These are phyloP conservation scores for Nyctanthes arbortristis DNA, from an alignment of 257 asterid species.

Conservation along the genomic window DNA sequence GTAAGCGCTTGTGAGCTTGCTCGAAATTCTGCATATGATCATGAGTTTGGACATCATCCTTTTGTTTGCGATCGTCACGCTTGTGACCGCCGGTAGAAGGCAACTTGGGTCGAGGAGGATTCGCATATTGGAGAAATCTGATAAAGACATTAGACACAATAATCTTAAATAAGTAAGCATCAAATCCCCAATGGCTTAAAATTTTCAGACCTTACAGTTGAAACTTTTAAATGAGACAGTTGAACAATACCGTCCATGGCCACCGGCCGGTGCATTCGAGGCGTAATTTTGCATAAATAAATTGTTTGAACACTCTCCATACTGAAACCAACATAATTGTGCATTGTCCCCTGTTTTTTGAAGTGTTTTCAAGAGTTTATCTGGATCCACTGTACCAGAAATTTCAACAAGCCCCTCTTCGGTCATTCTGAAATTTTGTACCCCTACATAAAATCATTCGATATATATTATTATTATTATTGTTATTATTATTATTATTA, in stretches of 20 bases:
- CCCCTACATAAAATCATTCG: slow-evolving; percentile 21
- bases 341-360: slow-evolving; percentile 26
- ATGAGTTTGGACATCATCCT: background rate
- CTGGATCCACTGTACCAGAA: slow-evolving; percentile 39
- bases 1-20: background rate
- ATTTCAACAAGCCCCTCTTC: slow-evolving; percentile 29
- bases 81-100: slow-evolving; percentile 13
- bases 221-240: background rate
- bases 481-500: background rate
- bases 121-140: slow-evolving; percentile 18
- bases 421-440: slow-evolving; percentile 34
- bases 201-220: too few species aligned
- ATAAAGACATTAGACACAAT: background rate
- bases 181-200: too few species aligned
- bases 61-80: background rate
- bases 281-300: slow-evolving; percentile 28
- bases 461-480: too few species aligned
- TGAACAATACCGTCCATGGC: background rate
- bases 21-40: slow-evolving; percentile 1
- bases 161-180: too few species aligned
- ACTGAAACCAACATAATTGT: slow-evolving; percentile 39
- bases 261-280: background rate
- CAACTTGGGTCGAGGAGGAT: slow-evolving; percentile 3
- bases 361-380: slow-evolving; percentile 28
- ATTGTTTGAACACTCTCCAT: slow-evolving; percentile 46